Evolutionary conservation across 176 grass and related monocot genomes (phyloP).

Genomic region (Carex littledalei): DNA sequence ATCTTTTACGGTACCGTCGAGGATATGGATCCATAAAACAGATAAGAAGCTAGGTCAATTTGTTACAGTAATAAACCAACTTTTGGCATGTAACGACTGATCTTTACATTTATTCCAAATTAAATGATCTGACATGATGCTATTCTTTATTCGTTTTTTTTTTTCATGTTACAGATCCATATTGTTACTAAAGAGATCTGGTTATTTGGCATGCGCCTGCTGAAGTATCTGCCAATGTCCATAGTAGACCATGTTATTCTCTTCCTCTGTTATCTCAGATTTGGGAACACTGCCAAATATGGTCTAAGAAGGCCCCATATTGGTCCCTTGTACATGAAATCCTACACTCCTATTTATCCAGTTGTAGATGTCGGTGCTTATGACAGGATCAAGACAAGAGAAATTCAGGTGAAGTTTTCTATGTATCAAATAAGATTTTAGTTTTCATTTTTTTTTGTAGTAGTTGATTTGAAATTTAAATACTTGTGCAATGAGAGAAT

Average conservation of each 20-base stretch:
- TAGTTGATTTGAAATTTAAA: background rate
- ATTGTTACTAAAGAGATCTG: constrained; percentile 65
- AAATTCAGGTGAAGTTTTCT: constrained; percentile 38
- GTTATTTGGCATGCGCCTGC: constrained; percentile 41
- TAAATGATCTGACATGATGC: background rate
- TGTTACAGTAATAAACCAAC: background rate
- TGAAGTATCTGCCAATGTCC: constrained; percentile 31
- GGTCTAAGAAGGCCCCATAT: constrained; percentile 48
- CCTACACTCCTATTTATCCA: constrained; percentile 29
- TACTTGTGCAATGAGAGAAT: background rate
- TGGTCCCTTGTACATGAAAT: constrained; percentile 56
- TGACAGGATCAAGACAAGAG: constrained; percentile 42
- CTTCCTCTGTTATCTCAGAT: constrained; percentile 38
- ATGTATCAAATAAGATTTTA: background rate
- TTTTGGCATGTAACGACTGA: background rate
- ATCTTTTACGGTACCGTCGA: too few species aligned
- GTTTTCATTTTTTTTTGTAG: background rate
- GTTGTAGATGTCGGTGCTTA: constrained; percentile 58
- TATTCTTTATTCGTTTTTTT: background rate
- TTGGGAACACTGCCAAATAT: constrained; percentile 55
- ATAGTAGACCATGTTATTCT: constrained; percentile 44
- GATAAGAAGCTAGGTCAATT: background rate
- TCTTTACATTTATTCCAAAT: background rate
- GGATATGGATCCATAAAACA: too few species aligned
- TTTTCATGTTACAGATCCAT: constrained; percentile 38